Evolutionary conservation across 2,329 filamentous ascomycete species (phyloP).

Genomic region (Orbilia blumenaviensis): DNA sequence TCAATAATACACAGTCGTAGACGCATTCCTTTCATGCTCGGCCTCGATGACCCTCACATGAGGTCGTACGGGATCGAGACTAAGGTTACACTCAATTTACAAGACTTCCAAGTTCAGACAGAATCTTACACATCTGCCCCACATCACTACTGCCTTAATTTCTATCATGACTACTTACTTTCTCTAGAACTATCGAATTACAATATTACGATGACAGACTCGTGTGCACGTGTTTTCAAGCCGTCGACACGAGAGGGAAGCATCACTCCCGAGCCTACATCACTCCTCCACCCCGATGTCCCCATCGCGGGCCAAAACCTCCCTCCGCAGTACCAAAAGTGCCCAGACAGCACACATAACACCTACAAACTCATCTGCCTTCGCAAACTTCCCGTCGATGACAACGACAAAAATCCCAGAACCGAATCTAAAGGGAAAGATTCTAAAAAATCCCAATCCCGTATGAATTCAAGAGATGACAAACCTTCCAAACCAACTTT

Average conservation of each 20-base stretch:
- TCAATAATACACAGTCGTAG: too few species aligned
- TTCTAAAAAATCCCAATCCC: not conserved
- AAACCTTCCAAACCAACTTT: not conserved
- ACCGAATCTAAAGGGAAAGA: not conserved
- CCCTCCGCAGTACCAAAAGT: not conserved
- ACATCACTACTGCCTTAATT: too few species aligned
- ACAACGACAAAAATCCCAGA: not conserved
- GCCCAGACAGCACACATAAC: not conserved
- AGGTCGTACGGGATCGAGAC: too few species aligned
- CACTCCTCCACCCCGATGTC: not conserved
- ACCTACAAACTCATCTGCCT: conserved; percentile 7
- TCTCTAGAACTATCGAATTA: too few species aligned
- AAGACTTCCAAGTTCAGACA: too few species aligned
- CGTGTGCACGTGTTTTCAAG: too few species aligned
- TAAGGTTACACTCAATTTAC: too few species aligned
- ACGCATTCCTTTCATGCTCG: too few species aligned
- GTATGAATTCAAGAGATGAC: not conserved
- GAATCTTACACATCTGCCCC: too few species aligned
- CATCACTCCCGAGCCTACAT: not conserved
- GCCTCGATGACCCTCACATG: too few species aligned
- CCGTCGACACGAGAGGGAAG: not conserved
- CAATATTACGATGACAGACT: too few species aligned
- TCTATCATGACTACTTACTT: too few species aligned
- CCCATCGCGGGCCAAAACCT: not conserved
- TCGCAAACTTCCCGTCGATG: not conserved